Evolutionary conservation across 441 rosid species (phyloP).

Genomic region (Geranium incanum): DNA sequence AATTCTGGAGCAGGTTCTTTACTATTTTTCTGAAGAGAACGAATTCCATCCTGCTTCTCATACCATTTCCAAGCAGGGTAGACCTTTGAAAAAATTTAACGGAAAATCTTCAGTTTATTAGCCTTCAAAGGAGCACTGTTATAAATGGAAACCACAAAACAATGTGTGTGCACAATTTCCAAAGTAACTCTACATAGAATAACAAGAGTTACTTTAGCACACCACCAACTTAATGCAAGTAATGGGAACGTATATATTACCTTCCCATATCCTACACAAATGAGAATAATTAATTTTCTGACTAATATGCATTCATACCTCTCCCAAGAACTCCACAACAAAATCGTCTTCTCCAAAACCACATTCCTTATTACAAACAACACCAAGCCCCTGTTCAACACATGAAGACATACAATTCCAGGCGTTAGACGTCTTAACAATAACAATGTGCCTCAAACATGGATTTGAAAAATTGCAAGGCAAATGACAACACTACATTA

Average conservation of each 20-base stretch:
- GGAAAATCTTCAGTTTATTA: slow-evolving; percentile 18
- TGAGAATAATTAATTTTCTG: neutral
- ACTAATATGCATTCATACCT: slow-evolving; percentile 42
- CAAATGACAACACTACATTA: neutral
- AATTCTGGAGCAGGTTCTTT: slow-evolving; percentile 99
- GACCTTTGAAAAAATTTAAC: slow-evolving; percentile 44
- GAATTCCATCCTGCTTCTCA: slow-evolving; percentile 99
- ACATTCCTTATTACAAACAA: slow-evolving; percentile 90
- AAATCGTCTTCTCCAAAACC: slow-evolving; percentile 93
- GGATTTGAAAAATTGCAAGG: neutral
- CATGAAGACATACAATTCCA: slow-evolving; percentile 22
- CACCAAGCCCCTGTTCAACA: slow-evolving; percentile 86
- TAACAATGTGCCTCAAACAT: slow-evolving; percentile 10
- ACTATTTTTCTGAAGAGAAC: slow-evolving; percentile 83
- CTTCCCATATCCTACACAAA: neutral
- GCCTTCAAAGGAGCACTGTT: slow-evolving; percentile 9
- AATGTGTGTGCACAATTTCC: neutral
- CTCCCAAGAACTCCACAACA: slow-evolving; percentile 98
- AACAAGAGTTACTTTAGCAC: neutral
- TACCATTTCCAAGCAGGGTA: slow-evolving; percentile 99
- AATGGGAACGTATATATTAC: neutral
- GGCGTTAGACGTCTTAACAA: slow-evolving; percentile 7
- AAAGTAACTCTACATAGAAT: neutral
- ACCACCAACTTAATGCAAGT: neutral
- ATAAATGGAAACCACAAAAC: neutral